These are phyloP conservation scores for barley (Hordeum vulgare) DNA, from an alignment of 176 grass and related monocot species.

Conservation along the genomic window DNA sequence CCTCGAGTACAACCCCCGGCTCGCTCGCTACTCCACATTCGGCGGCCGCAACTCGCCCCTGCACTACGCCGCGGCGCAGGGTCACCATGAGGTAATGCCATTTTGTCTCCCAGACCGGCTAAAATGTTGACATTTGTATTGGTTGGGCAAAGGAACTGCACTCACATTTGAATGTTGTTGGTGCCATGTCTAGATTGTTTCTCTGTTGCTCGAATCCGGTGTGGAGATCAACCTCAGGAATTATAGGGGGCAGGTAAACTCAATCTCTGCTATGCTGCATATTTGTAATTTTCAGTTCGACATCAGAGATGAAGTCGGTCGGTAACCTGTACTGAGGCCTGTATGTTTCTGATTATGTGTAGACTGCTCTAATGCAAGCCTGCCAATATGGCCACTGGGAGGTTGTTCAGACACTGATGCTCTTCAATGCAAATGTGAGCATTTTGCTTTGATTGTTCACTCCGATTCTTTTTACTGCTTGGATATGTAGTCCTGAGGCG, in stretches of 20 bases:
- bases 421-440: constrained; percentile 87
- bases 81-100: constrained; percentile 72
- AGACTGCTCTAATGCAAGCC: constrained; percentile 99
- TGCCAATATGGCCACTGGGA: constrained; percentile 97
- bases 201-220: constrained; percentile 75
- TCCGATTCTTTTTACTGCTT: not conserved
- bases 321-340: not conserved
- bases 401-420: constrained; percentile 92
- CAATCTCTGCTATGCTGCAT: not conserved
- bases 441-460: not conserved
- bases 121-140: not conserved
- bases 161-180: constrained; percentile 17
- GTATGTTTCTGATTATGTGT: constrained; percentile 19
- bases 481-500: not conserved
- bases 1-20: constrained; percentile 86
- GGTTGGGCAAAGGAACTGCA: not conserved
- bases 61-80: constrained; percentile 85
- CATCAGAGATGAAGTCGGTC: not conserved
- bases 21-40: constrained; percentile 93
- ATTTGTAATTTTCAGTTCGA: not conserved
- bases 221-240: constrained; percentile 94
- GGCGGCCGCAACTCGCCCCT: constrained; percentile 88
- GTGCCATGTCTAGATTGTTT: constrained; percentile 58
- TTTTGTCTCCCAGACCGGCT: constrained; percentile 1
- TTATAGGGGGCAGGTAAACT: constrained; percentile 68